Evolutionary conservation across 805 yeast species (phyloP).

Genomic region (Cyberlindnera saturnus): DNA sequence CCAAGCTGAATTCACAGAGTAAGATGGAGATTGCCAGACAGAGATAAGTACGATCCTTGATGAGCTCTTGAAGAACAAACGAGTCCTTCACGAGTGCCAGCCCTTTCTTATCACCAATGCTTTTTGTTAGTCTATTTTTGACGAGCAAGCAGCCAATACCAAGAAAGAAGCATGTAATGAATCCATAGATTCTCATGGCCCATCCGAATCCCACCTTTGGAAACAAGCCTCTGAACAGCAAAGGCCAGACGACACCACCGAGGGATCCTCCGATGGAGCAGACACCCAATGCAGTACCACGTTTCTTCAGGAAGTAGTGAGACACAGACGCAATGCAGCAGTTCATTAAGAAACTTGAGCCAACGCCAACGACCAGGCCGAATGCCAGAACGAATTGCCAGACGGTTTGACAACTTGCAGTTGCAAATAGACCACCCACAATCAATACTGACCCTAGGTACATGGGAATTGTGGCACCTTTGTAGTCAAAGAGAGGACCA

Average conservation of each 20-base stretch:
- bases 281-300: slow-evolving; percentile 38
- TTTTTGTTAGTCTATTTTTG: slow-evolving; percentile 28
- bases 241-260: slow-evolving; percentile 43
- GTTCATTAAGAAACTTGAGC: slow-evolving; percentile 40
- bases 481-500: slow-evolving; percentile 52
- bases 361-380: slow-evolving; percentile 38
- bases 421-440: slow-evolving; percentile 36
- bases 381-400: slow-evolving; percentile 48
- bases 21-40: slow-evolving; percentile 31
- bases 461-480: slow-evolving; percentile 45
- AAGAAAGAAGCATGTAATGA: slow-evolving; percentile 26
- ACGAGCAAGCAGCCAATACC: slow-evolving; percentile 28
- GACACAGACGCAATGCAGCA: slow-evolving; percentile 36
- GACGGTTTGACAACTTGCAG: slow-evolving; percentile 35
- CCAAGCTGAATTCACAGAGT: slow-evolving; percentile 26
- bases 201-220: slow-evolving; percentile 41
- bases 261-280: slow-evolving; percentile 42
- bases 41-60: slow-evolving; percentile 27
- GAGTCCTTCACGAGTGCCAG: slow-evolving; percentile 2
- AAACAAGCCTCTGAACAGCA: slow-evolving; percentile 34
- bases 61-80: slow-evolving; percentile 10
- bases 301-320: slow-evolving; percentile 35
- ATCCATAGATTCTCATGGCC: slow-evolving; percentile 43
- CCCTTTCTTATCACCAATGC: background rate
- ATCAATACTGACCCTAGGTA: slow-evolving; percentile 38